A percentile compares a stretch with the other conserved stretches of the same genome.
Conservation (phyloP, 345 rosid species). For the Melaleuca alternifolia region DNA sequence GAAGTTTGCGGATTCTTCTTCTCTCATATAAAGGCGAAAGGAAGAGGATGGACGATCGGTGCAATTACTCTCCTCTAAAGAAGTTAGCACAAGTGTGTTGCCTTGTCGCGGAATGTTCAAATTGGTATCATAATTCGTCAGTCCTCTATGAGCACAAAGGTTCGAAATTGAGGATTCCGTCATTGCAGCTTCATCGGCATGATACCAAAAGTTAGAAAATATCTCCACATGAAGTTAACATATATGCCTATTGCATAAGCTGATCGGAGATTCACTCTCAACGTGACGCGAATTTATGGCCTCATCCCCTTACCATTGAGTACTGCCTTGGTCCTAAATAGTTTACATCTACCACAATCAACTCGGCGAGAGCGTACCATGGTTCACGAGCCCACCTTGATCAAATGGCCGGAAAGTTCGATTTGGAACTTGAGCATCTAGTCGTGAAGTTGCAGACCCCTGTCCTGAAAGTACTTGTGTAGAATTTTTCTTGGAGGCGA, state of each 20-base stretch:
- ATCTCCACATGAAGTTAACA: background rate
- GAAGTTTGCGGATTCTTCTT: background rate
- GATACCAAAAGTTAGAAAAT: background rate
- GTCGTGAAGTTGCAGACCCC: background rate
- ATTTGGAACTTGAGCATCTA: background rate
- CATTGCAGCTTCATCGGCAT: background rate
- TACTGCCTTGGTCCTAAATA: background rate
- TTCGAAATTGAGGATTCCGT: accelerated
- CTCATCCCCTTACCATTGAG: background rate
- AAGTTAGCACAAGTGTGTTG: too few relatives aligned
- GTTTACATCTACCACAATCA: background rate
- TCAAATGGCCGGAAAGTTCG: background rate
- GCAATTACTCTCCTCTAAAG: background rate
- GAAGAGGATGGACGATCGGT: background rate
- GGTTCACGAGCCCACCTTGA: background rate
- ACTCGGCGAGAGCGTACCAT: background rate
- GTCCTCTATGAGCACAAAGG: background rate
- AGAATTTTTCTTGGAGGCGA: background rate
- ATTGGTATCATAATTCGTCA: too few relatives aligned
- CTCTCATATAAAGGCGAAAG: background rate
- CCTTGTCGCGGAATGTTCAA: too few relatives aligned
- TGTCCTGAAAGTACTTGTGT: background rate
- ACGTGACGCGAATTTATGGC: background rate
- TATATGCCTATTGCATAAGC: background rate
- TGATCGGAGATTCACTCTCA: background rate